phyloP scores from a whole-genome alignment of 305 asterid species.

The Solanum aculeatissimum region DNA sequence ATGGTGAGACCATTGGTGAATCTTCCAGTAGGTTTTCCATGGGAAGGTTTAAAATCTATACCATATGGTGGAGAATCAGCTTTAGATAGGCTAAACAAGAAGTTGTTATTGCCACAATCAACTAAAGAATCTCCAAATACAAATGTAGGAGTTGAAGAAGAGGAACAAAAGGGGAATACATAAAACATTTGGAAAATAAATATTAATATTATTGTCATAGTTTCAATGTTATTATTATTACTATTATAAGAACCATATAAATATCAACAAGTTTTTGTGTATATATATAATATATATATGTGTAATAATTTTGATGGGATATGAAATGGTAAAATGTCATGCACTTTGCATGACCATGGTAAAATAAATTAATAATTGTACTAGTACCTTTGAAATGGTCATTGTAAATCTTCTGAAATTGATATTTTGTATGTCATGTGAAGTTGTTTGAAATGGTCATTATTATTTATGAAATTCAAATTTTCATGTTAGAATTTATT shows the following conservation, averaged over 20 bases:
- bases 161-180: neutral
- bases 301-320: neutral
- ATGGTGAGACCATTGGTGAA: conserved; percentile 52
- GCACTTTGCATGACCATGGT: neutral
- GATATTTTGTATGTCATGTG: neutral
- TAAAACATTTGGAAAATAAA: neutral
- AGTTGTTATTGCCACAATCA: conserved; percentile 45
- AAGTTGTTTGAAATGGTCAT: neutral
- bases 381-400: neutral
- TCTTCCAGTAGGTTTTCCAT: conserved; percentile 44
- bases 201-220: neutral
- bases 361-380: neutral
- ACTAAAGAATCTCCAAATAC: conserved; percentile 48
- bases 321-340: neutral
- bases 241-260: neutral
- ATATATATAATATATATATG: neutral
- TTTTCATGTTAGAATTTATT: no score
- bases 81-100: conserved; percentile 35
- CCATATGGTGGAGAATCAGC: conserved; percentile 50
- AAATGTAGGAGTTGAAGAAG: conserved; percentile 21
- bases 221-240: neutral
- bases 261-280: neutral
- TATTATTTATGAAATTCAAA: neutral
- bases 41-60: conserved; percentile 39
- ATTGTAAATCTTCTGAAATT: neutral